These are phyloP conservation scores for Thelephora ganbajun DNA, from an alignment of 768 basidiomycete genomes.

Conservation along the genomic window DNA sequence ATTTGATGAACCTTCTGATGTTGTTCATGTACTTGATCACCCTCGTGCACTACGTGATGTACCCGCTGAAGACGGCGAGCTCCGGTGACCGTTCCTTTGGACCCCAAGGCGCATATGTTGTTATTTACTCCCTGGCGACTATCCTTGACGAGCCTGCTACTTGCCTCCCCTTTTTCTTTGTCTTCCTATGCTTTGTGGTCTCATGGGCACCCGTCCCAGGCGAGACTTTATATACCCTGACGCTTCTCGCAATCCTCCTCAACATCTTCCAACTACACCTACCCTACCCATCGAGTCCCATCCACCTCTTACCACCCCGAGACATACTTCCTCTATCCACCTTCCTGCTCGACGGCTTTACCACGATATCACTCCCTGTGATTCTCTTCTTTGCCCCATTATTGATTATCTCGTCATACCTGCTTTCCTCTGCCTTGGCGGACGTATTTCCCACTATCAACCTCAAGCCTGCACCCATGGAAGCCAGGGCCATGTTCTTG, in stretches of 20 bases:
- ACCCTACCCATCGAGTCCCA: slow-evolving; percentile 28
- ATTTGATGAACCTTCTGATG: slow-evolving; percentile 27
- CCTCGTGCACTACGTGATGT: slow-evolving; percentile 20
- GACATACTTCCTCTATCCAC: slow-evolving; percentile 29
- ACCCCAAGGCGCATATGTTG: slow-evolving; percentile 12
- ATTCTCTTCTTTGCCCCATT: slow-evolving; percentile 35
- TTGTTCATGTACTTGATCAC: slow-evolving; percentile 26
- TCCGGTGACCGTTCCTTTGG: not conserved
- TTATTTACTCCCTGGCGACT: slow-evolving; percentile 20
- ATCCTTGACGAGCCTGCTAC: slow-evolving; percentile 18
- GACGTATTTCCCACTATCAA: slow-evolving; percentile 19
- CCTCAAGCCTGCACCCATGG: slow-evolving; percentile 26
- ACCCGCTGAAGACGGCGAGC: not conserved
- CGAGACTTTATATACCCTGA: slow-evolving; percentile 23
- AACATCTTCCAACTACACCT: slow-evolving; percentile 33
- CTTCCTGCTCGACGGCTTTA: slow-evolving; percentile 26
- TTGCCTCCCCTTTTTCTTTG: slow-evolving; percentile 22
- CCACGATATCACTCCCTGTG: slow-evolving; percentile 24
- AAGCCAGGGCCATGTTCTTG: slow-evolving; percentile 31
- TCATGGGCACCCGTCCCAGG: slow-evolving; percentile 25
- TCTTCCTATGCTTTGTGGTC: slow-evolving; percentile 29
- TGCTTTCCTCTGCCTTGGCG: slow-evolving; percentile 34
- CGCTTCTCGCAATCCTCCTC: slow-evolving; percentile 27
- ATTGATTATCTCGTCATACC: slow-evolving; percentile 25
- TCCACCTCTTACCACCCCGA: slow-evolving; percentile 26